A percentile compares a stretch with the other conserved stretches of the same genome.
Conservation (phyloP, 164 flowering plant genomes). For the Paratinospora sagittata region DNA sequence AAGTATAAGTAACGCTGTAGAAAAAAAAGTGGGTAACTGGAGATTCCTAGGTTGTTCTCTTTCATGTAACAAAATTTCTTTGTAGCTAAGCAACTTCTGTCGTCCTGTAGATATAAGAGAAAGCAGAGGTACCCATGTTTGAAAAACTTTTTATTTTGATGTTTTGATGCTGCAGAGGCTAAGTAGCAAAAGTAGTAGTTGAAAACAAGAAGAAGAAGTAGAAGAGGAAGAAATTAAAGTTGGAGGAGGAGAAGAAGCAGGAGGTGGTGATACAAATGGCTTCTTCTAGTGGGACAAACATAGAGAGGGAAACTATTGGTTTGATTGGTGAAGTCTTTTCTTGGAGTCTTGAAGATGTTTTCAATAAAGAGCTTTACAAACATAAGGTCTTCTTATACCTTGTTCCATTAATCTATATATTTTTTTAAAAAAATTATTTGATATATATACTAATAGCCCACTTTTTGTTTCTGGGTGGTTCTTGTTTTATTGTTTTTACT, state of each 20-base stretch:
- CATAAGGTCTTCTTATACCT: conserved; percentile 4
- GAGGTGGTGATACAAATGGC: neutral
- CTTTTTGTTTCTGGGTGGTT: neutral
- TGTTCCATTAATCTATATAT: neutral
- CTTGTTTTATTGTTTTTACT: neutral
- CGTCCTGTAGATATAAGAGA: neutral
- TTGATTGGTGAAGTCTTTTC: conserved; percentile 11
- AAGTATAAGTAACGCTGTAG: neutral
- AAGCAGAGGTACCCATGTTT: neutral
- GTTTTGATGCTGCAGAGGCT: neutral
- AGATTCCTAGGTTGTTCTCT: neutral
- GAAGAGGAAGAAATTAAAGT: no score
- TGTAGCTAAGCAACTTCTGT: neutral
- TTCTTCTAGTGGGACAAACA: conserved; percentile 3
- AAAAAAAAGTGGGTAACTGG: neutral
- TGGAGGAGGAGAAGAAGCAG: neutral
- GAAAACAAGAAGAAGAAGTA: no score
- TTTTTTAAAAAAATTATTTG: neutral
- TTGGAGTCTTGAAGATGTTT: conserved; percentile 19
- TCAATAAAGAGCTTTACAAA: conserved; percentile 16
- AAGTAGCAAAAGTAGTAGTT: no score
- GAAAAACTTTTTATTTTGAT: neutral
- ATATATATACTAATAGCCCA: neutral
- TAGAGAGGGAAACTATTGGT: neutral
- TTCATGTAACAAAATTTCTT: neutral